Evolutionary conservation across 805 yeast species (phyloP).

Genomic region (Yarrowia sp.): DNA sequence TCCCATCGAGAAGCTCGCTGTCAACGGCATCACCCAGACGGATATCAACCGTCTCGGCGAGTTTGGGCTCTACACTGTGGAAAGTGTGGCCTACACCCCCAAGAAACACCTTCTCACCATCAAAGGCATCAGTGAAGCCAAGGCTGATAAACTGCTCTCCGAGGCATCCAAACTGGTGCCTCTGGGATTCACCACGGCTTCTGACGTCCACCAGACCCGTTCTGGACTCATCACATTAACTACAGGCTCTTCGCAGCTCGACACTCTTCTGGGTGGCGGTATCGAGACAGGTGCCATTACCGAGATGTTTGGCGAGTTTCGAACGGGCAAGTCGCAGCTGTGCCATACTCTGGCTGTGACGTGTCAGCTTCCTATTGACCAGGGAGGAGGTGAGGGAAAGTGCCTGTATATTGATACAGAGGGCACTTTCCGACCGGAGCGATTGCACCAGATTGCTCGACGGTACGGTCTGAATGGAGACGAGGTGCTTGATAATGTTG

Average conservation of each 20-base stretch:
- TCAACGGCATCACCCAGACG: constrained; percentile 73
- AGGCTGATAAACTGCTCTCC: constrained; percentile 77
- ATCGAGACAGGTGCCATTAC: constrained; percentile 96
- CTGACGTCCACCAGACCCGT: constrained; percentile 86
- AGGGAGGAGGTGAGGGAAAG: constrained; percentile 99
- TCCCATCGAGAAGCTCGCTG: constrained; percentile 14
- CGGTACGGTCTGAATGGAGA: constrained; percentile 89
- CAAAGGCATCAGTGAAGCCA: constrained; percentile 92
- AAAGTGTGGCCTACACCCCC: constrained; percentile 91
- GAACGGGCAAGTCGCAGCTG: constrained; percentile 96
- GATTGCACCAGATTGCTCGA: constrained; percentile 85
- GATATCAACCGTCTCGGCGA: constrained; percentile 80
- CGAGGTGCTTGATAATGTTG: constrained; percentile 94
- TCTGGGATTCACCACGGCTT: constrained; percentile 95
- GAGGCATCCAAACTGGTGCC: constrained; percentile 89
- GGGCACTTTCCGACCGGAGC: constrained; percentile 91
- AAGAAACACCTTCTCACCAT: constrained; percentile 71
- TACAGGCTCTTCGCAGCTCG: constrained; percentile 92
- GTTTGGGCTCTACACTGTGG: constrained; percentile 85
- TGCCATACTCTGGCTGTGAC: constrained; percentile 97
- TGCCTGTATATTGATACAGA: constrained; percentile 95
- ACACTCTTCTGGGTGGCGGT: constrained; percentile 93
- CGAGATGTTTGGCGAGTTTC: constrained; percentile 93
- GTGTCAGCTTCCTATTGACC: constrained; percentile 91
- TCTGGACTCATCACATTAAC: constrained; percentile 89